Conservation (phyloP, 208 protist species). For the Trypanosoma melophagium region DNA sequence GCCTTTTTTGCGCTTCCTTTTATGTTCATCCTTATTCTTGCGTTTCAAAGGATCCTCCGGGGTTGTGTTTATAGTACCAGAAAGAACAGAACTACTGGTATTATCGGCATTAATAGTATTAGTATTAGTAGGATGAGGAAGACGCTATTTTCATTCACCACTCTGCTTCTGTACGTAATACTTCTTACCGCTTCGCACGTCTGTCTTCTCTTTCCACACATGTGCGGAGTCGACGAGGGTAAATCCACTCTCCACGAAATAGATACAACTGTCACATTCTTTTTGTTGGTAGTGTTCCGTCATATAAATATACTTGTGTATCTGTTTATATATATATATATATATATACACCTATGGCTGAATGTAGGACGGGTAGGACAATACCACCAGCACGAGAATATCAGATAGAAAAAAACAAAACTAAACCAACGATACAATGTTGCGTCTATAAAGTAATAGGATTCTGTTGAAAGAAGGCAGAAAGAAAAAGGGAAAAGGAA, state of each 20-base stretch:
- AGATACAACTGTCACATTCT: neutral
- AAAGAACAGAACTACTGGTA: too few relatives aligned
- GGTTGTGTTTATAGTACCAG: too few relatives aligned
- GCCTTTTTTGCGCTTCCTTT: neutral
- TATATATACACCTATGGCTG: neutral
- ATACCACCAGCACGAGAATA: neutral
- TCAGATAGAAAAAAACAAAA: too few relatives aligned
- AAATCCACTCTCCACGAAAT: slow-evolving; percentile 3
- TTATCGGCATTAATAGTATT: too few relatives aligned
- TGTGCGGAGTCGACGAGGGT: neutral
- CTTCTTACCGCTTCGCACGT: neutral
- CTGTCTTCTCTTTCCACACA: slow-evolving; percentile 7
- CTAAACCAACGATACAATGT: too few relatives aligned
- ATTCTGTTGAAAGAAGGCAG: too few relatives aligned
- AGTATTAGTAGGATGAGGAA: neutral
- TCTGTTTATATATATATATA: neutral
- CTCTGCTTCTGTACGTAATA: slow-evolving; percentile 10
- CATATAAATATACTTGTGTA: neutral
- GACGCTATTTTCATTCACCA: neutral
- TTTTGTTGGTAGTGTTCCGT: neutral
- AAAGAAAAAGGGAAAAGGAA: neutral
- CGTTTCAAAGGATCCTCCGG: too few relatives aligned
- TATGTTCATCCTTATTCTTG: slow-evolving; percentile 2
- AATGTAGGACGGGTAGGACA: neutral
- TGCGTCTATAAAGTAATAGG: too few relatives aligned